A percentile compares a stretch with the other conserved stretches of the same genome.
Conservation (phyloP, 371 early-diverging fungal genomes). For the Mucor piriformis region DNA sequence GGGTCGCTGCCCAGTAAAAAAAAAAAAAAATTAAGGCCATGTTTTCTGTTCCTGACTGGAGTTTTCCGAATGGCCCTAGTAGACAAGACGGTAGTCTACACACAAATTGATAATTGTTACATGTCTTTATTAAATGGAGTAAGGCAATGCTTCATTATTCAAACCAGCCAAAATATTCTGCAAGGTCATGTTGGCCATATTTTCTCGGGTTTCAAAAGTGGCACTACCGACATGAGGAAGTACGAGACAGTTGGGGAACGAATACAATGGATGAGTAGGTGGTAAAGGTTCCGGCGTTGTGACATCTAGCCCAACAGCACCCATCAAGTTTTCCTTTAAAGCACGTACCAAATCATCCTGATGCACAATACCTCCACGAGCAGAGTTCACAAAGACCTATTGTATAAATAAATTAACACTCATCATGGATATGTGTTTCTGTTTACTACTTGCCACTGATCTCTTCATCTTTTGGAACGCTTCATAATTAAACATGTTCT, state of each 20-base stretch:
- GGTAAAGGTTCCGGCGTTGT: conserved; percentile 87
- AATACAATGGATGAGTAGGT: conserved; percentile 58
- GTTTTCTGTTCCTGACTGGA: no score
- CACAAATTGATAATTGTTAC: no score
- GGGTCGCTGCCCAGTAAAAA: no score
- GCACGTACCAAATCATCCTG: conserved; percentile 77
- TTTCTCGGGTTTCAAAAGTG: conserved; percentile 79
- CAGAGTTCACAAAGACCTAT: conserved; percentile 79
- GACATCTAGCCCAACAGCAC: conserved; percentile 83
- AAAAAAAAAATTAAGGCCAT: no score
- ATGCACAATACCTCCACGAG: conserved; percentile 80
- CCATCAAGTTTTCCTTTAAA: conserved; percentile 63
- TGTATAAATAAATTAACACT: no score
- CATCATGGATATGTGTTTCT: no score
- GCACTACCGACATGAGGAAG: conserved; percentile 81
- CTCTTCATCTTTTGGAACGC: conserved; percentile 75
- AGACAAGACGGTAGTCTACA: no score
- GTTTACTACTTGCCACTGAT: conserved; percentile 46
- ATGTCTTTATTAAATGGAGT: conserved; percentile 14
- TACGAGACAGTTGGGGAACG: conserved; percentile 67
- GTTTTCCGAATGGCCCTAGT: no score
- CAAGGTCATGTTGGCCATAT: conserved; percentile 65
- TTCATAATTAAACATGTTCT: conserved; percentile 67
- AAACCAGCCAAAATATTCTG: conserved; percentile 38
- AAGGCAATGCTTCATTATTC: conserved; percentile 29